These are phyloP conservation scores for Podosphaera fusca DNA, from an alignment of 2,329 filamentous ascomycete genomes.

Conservation along the genomic window DNA sequence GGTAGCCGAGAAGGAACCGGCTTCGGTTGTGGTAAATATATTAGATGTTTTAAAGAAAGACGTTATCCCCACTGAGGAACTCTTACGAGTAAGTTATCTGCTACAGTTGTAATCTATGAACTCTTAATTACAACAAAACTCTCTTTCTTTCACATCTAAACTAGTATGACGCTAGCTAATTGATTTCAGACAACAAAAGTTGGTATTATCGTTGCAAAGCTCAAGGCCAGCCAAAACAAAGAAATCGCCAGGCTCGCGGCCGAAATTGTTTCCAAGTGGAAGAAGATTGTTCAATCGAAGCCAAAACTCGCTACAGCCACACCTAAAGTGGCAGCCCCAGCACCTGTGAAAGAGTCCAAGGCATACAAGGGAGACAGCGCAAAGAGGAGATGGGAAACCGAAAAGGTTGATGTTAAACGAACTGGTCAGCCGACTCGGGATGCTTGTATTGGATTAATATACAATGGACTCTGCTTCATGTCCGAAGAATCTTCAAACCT, in stretches of 20 bases:
- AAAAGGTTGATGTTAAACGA: slow-evolving; percentile 54
- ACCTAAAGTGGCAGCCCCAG: slow-evolving; percentile 14
- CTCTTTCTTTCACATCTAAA: not conserved
- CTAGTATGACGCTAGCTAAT: slow-evolving; percentile 1
- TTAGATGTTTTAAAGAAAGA: slow-evolving; percentile 61
- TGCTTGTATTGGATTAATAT: slow-evolving; percentile 72
- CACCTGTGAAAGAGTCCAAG: slow-evolving; percentile 21
- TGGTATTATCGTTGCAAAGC: slow-evolving; percentile 70
- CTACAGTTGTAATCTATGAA: not conserved
- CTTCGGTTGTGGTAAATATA: slow-evolving; percentile 47
- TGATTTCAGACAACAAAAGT: slow-evolving; percentile 51
- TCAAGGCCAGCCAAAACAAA: slow-evolving; percentile 53
- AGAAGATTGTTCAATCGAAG: slow-evolving; percentile 50
- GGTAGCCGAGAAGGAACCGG: slow-evolving; percentile 47
- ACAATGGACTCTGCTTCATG: slow-evolving; percentile 60
- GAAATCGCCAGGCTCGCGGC: slow-evolving; percentile 55
- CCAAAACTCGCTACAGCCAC: slow-evolving; percentile 10
- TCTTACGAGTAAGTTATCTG: slow-evolving; percentile 43
- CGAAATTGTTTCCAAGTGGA: slow-evolving; percentile 76
- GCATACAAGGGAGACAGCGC: slow-evolving; percentile 42
- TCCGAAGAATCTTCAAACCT: slow-evolving; percentile 48
- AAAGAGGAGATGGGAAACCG: slow-evolving; percentile 62
- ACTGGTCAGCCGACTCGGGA: slow-evolving; percentile 57
- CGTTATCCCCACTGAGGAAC: slow-evolving; percentile 66
- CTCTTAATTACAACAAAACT: slow-evolving; percentile 6